Evolutionary conservation across 2,329 filamentous ascomycete genomes (phyloP).

Genomic region (Fusarium mundagurra): DNA sequence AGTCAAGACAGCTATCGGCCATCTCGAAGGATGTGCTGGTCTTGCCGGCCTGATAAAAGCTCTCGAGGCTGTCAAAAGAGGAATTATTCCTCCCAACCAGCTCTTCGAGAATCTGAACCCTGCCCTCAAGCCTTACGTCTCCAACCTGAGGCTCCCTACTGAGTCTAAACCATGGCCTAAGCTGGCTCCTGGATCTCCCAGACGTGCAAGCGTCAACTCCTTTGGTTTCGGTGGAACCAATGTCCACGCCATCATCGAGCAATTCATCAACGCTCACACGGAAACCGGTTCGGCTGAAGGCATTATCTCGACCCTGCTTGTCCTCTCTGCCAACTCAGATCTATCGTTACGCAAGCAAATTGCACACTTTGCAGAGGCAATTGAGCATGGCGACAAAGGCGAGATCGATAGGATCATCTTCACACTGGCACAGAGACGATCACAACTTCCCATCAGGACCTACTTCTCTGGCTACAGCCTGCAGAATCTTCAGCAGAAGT

Average conservation of each 20-base stretch:
- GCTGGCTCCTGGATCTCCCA: neutral
- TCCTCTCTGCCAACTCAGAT: neutral
- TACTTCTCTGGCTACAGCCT: neutral
- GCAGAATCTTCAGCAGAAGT: neutral
- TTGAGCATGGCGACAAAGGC: neutral
- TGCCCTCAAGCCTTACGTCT: neutral
- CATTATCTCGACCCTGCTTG: neutral
- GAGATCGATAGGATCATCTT: neutral
- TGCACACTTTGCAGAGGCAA: neutral
- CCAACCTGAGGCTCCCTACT: neutral
- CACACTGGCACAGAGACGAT: neutral
- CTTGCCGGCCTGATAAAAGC: constrained; percentile 1
- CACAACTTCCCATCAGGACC: neutral
- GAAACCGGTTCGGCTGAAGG: neutral
- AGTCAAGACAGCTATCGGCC: neutral
- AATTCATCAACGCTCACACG: neutral
- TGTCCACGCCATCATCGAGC: neutral
- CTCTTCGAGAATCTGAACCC: neutral
- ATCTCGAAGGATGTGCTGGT: constrained; percentile 2
- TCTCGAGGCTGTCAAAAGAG: neutral
- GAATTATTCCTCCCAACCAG: neutral
- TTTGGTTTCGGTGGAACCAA: constrained; percentile 8
- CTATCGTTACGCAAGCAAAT: neutral
- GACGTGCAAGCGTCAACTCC: neutral
- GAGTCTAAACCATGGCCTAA: neutral